Conservation (phyloP, 441 rosid species). For the Euphorbia schlechtendalii region DNA sequence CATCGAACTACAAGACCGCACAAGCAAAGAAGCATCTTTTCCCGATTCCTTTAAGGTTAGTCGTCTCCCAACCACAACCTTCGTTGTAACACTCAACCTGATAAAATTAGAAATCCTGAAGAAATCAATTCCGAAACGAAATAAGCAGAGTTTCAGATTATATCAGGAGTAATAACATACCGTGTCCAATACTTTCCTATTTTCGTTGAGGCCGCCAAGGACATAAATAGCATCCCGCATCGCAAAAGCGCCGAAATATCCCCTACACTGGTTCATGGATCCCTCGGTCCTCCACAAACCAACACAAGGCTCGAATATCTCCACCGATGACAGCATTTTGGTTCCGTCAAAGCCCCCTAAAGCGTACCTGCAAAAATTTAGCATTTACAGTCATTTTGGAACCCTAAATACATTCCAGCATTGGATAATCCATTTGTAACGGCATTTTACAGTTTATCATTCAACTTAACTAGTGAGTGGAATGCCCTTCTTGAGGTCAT, state of each 20-base stretch:
- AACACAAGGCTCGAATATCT: slow-evolving; percentile 35
- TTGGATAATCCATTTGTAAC: neutral
- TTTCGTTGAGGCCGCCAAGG: slow-evolving; percentile 28
- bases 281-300: slow-evolving; percentile 28
- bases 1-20: slow-evolving; percentile 9
- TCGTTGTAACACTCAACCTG: slow-evolving; percentile 35
- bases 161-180: slow-evolving; percentile 13
- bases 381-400: neutral
- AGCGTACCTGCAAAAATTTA: slow-evolving; percentile 30
- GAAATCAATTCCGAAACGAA: neutral
- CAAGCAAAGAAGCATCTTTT: slow-evolving; percentile 33
- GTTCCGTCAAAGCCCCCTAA: slow-evolving; percentile 37
- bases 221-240: slow-evolving; percentile 26
- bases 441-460: slow-evolving; percentile 34
- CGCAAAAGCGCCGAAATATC: slow-evolving; percentile 29
- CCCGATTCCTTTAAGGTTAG: slow-evolving; percentile 26
- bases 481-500: slow-evolving; percentile 32
- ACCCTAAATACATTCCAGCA: neutral
- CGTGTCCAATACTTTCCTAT: slow-evolving; percentile 20
- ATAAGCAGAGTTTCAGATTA: neutral
- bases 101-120: neutral
- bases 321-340: slow-evolving; percentile 30
- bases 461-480: slow-evolving; percentile 26
- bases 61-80: slow-evolving; percentile 31
- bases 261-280: slow-evolving; percentile 26